These are phyloP conservation scores for Cladosporium sp. DNA, from an alignment of 2,329 filamentous ascomycete species.

Conservation along the genomic window DNA sequence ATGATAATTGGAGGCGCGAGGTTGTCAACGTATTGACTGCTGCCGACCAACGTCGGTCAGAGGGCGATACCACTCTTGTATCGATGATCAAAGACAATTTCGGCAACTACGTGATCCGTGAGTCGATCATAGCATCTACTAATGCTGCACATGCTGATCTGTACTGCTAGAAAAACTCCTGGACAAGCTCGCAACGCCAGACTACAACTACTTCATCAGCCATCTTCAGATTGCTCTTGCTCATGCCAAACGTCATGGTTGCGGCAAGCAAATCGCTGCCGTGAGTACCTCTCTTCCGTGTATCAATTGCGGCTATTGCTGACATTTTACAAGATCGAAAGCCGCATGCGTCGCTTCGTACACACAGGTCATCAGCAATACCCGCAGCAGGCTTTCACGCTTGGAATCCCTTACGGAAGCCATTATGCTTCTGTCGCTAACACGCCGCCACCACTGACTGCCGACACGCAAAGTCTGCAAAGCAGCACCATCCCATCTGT, in stretches of 20 bases:
- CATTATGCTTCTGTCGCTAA: slow-evolving; percentile 31
- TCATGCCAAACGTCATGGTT: slow-evolving; percentile 44
- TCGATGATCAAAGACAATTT: slow-evolving; percentile 85
- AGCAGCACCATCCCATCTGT: slow-evolving; percentile 32
- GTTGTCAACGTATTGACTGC: slow-evolving; percentile 65
- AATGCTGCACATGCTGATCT: slow-evolving; percentile 22
- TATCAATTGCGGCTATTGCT: slow-evolving; percentile 33
- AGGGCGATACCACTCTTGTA: slow-evolving; percentile 68
- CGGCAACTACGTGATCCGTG: slow-evolving; percentile 96
- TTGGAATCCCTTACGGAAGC: slow-evolving; percentile 24
- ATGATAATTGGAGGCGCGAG: slow-evolving; percentile 64
- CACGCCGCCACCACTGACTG: slow-evolving; percentile 31
- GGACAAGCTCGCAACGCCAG: slow-evolving; percentile 42
- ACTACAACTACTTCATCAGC: slow-evolving; percentile 45
- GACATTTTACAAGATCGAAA: slow-evolving; percentile 41
- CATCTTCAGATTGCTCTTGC: slow-evolving; percentile 47
- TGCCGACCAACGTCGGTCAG: slow-evolving; percentile 53
- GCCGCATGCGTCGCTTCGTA: slow-evolving; percentile 49
- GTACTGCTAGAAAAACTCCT: slow-evolving; percentile 72
- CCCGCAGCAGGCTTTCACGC: slow-evolving; percentile 8
- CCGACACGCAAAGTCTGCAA: slow-evolving; percentile 32
- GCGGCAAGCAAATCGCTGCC: slow-evolving; percentile 46
- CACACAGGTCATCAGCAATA: slow-evolving; percentile 25
- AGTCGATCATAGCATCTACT: slow-evolving; percentile 44
- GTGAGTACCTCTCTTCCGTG: slow-evolving; percentile 52